Evolutionary conservation across 495 filamentous ascomycete species (phyloP).

Genomic region (Penicillium odoratum): DNA sequence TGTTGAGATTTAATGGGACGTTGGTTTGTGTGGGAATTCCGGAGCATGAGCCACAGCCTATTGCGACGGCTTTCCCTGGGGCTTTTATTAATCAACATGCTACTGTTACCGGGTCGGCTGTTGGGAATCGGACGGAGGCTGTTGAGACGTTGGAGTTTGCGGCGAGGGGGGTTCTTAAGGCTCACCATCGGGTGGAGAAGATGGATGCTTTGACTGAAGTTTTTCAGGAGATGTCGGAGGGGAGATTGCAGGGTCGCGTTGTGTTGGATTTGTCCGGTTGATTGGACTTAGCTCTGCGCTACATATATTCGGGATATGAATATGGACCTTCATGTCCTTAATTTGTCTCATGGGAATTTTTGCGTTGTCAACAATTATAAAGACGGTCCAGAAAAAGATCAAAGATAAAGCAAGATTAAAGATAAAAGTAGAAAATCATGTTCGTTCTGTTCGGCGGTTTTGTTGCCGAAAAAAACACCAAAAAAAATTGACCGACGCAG

Average conservation of each 20-base stretch:
- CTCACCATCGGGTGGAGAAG: conserved; percentile 56
- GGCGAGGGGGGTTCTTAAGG: conserved; percentile 59
- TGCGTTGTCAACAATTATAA: no score
- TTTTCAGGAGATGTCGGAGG: conserved; percentile 60
- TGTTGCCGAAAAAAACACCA: background rate
- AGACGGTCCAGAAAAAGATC: no score
- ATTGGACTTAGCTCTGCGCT: no score
- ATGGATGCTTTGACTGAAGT: conserved; percentile 62
- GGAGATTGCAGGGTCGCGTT: conserved; percentile 58
- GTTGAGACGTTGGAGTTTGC: conserved; percentile 67
- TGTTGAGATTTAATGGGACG: conserved; percentile 65
- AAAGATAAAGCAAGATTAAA: background rate
- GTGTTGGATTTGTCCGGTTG: conserved; percentile 53
- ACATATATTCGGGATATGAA: no score
- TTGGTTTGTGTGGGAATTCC: conserved; percentile 69
- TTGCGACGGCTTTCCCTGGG: conserved; percentile 55
- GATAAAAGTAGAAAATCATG: background rate
- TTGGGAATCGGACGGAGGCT: conserved; percentile 65
- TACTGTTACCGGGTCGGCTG: conserved; percentile 60
- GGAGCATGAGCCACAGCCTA: conserved; percentile 57
- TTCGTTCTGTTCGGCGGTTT: no score
- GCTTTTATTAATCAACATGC: conserved; percentile 52
- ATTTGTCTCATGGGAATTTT: no score
- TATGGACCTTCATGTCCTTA: no score
- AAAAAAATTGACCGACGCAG: conserved; percentile 40